phyloP scores from a whole-genome alignment of 1,284 basidiomycete species.

The Rhodotorula glutinis region DNA sequence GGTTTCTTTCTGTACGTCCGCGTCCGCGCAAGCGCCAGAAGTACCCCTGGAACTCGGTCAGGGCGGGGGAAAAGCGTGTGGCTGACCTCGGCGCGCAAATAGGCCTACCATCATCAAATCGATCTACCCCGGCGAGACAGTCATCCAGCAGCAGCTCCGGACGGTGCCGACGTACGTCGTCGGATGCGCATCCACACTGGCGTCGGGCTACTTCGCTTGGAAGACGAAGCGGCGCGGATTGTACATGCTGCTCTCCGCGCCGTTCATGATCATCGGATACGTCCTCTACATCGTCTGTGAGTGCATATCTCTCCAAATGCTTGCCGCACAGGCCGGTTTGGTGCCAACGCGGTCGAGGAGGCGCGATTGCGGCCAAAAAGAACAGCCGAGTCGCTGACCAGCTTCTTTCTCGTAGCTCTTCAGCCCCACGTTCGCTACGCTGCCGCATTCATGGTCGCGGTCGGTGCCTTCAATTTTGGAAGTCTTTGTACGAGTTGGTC shows the following conservation, averaged over 20 bases:
- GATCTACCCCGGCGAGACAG: constrained; percentile 47
- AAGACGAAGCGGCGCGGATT: constrained; percentile 45
- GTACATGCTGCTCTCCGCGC: constrained; percentile 42
- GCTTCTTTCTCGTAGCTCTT: neutral
- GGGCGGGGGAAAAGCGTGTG: too few species aligned
- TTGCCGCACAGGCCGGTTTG: too few species aligned
- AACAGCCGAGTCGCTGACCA: neutral
- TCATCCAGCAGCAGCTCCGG: constrained; percentile 47
- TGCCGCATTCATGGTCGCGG: constrained; percentile 43
- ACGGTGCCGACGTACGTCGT: constrained; percentile 49
- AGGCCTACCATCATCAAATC: constrained; percentile 44
- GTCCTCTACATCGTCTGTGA: constrained; percentile 19
- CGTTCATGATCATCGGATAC: constrained; percentile 44
- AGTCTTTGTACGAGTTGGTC: constrained; percentile 37
- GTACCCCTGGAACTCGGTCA: too few species aligned
- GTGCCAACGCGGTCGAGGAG: too few species aligned
- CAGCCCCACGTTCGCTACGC: constrained; percentile 42
- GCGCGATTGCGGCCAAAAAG: too few species aligned
- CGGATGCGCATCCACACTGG: constrained; percentile 41
- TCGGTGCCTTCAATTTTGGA: constrained; percentile 46
- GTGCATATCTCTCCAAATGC: neutral
- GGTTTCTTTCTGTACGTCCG: constrained; percentile 9
- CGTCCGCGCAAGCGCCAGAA: too few species aligned
- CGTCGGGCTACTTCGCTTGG: constrained; percentile 41
- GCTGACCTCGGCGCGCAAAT: too few species aligned